These are phyloP conservation scores for Podila clonocystis DNA, from an alignment of 192 early-diverging fungal species.

Conservation along the genomic window DNA sequence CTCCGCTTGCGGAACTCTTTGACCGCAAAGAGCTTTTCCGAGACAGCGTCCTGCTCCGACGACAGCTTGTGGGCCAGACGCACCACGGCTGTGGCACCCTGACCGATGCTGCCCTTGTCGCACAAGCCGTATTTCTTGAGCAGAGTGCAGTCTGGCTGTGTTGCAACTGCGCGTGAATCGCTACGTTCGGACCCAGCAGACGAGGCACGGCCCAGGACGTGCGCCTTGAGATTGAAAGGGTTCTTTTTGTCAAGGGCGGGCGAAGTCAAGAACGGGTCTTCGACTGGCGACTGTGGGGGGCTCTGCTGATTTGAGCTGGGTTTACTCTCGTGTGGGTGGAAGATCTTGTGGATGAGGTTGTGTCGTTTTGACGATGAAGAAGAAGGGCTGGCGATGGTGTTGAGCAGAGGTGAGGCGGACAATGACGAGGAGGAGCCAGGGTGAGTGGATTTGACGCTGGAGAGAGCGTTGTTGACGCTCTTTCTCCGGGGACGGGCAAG, in stretches of 20 bases:
- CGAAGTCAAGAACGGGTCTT: conserved; percentile 32
- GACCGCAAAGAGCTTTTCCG: conserved; percentile 81
- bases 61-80: conserved; percentile 84
- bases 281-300: conserved; percentile 15
- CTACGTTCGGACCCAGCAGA: conserved; percentile 22
- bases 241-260: conserved; percentile 42
- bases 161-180: conserved; percentile 1
- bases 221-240: conserved; percentile 33
- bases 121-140: conserved; percentile 87
- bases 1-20: conserved; percentile 93
- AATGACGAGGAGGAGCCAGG: background rate
- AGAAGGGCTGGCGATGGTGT: conserved; percentile 10
- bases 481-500: conserved; percentile 17
- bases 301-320: background rate
- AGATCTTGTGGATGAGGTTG: conserved; percentile 48
- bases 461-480: background rate
- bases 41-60: conserved; percentile 56
- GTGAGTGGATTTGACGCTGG: background rate
- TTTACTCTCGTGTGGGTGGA: conserved; percentile 30
- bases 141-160: conserved; percentile 52
- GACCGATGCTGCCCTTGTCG: conserved; percentile 80
- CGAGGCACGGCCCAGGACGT: conserved; percentile 34
- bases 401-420: background rate
- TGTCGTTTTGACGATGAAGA: conserved; percentile 38
- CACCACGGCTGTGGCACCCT: conserved; percentile 93